Percentiles rank a stretch among this genome's conserved stretches.
phyloP scores from a whole-genome alignment of 352 stramenopile genomes.

The Phytopythium chamaehyphon region DNA sequence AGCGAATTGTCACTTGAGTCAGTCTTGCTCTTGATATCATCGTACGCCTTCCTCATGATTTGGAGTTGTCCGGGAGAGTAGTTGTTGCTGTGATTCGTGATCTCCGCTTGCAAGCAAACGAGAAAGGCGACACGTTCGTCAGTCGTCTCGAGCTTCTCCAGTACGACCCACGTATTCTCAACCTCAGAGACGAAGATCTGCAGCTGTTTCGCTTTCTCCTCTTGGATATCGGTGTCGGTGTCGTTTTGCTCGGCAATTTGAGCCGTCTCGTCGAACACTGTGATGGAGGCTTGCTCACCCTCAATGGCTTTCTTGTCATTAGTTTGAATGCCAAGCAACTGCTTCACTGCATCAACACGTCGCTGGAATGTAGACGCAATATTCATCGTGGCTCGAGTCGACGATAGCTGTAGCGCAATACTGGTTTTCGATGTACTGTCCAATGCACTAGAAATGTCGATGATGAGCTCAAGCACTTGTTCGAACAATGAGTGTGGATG shows the following conservation, averaged over 20 bases:
- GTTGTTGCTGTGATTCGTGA: not conserved
- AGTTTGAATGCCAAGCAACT: not conserved
- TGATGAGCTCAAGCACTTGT: not conserved
- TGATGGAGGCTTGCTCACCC: too few relatives aligned
- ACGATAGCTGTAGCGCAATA: constrained; percentile 1
- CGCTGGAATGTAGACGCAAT: not conserved
- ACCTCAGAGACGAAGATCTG: constrained; percentile 2
- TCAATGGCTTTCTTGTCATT: too few relatives aligned
- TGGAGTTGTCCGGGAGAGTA: not conserved
- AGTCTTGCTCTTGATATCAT: not conserved
- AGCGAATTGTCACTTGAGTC: not conserved
- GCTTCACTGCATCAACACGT: not conserved
- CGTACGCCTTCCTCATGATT: not conserved
- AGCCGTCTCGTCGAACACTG: not conserved
- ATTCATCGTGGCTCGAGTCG: not conserved
- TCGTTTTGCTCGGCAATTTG: not conserved
- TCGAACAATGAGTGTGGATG: not conserved
- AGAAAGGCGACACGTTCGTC: not conserved
- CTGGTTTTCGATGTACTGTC: not conserved
- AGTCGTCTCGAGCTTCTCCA: not conserved
- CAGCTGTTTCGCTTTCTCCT: not conserved
- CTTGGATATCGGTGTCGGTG: not conserved
- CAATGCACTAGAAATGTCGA: not conserved
- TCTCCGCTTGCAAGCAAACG: not conserved
- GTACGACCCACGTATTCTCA: not conserved